Evolutionary conservation across 176 grass and related monocot species (phyloP), one percentile per base, ranked within the genome.

Genomic region (Oryza longistaminata): DNA sequence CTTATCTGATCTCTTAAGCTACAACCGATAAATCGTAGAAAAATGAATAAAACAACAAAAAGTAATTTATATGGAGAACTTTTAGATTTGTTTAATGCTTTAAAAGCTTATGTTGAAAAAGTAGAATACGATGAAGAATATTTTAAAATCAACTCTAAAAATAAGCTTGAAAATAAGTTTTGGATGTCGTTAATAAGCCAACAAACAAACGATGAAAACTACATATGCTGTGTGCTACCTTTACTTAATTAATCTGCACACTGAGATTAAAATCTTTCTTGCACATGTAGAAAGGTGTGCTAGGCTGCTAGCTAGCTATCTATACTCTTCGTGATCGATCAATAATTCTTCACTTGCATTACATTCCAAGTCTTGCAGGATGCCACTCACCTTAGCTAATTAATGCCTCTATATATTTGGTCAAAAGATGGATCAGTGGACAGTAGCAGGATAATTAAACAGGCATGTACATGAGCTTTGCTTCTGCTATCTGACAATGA

Each of bases 401-500:
- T 27, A 2, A 5, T 76, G 46, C 26, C n/a, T 42, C 40, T 42
- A 42, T 42, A 42, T 50, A 40, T 37, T 50, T 2, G 21, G 81
- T 90, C 89, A 90, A 90, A 87, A 90, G 80, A 68, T 25, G 69
- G 68, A 73, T 74, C 45, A 50, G 55, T 67, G 77, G 19, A 58
- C 19, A 53, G 40, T 70, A 52, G 39, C 45, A 17, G 45, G 44
- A 6, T 50, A 31, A 76, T 83, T 29, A 50, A 75, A 67, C 27
- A 73, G 61, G 14, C n/a, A 2, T 7, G 66, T 62, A 27, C 16
- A 4, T 11, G 66, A 64, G 14, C 35, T 25, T 66, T 58, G 68
- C 16, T 21, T 35, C 50, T 22, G 17, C 58, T 66, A 17, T 0
- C 5, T 55, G 52, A 55, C 52, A 55, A 6, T 2, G 39, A 50